Conservation (phyloP, 768 basidiomycete species). For the Punctularia strigosozonata region DNA sequence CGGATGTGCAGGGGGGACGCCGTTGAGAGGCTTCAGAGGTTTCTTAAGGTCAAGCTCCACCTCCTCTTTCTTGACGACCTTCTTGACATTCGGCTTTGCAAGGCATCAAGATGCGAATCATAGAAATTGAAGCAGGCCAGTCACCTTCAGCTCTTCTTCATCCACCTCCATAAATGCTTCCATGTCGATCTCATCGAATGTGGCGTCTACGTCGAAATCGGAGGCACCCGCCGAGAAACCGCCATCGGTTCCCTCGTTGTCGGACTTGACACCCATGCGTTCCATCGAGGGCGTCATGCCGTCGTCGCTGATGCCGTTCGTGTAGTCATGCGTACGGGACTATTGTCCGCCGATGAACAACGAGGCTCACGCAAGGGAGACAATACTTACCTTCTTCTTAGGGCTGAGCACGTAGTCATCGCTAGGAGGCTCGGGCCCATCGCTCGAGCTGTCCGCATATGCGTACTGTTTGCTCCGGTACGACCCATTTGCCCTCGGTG, state of each 20-base stretch:
- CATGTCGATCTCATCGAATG: conserved; percentile 47
- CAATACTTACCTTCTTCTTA: too few species aligned
- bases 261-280: too few species aligned
- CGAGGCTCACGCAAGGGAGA: too few species aligned
- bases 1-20: conserved; percentile 2
- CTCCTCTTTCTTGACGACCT: conserved; percentile 6
- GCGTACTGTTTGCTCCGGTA: conserved; percentile 21
- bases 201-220: conserved; percentile 28
- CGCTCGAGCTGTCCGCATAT: conserved; percentile 29
- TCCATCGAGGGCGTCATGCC: too few species aligned
- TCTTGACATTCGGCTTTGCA: conserved; percentile 21
- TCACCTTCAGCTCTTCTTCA: conserved; percentile 36
- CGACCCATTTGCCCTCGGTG: too few species aligned
- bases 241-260: too few species aligned
- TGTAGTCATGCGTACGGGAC: too few species aligned
- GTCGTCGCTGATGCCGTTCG: too few species aligned
- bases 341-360: too few species aligned
- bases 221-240: conserved; percentile 21
- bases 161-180: conserved; percentile 46
- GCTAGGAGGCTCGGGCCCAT: conserved; percentile 10
- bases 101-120: too few species aligned
- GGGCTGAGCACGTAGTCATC: background rate
- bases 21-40: conserved; percentile 13
- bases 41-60: conserved; percentile 11
- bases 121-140: too few species aligned